phyloP scores from a whole-genome alignment of 2,329 filamentous ascomycete genomes.

The Helicocarpus griseus region DNA sequence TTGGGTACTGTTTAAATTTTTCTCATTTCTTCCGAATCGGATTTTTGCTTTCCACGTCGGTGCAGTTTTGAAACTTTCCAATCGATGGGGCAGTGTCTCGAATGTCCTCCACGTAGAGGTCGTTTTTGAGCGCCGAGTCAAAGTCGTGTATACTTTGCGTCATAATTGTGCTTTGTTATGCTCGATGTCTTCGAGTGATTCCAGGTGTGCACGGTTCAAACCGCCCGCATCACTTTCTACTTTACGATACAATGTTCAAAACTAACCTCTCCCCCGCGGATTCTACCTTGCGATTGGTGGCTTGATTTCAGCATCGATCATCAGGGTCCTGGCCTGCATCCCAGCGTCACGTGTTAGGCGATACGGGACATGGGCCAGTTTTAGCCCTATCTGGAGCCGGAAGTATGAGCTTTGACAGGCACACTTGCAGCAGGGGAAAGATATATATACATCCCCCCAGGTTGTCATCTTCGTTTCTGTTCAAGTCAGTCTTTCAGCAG shows the following conservation, averaged over 20 bases:
- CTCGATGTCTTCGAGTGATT: not conserved
- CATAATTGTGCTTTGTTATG: not conserved
- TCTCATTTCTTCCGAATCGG: not conserved
- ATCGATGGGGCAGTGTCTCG: conserved; percentile 1
- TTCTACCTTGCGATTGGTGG: conserved; percentile 1
- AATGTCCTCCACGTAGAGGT: conserved; percentile 3
- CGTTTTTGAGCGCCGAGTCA: not conserved
- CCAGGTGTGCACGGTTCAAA: not conserved
- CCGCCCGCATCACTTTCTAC: not conserved
- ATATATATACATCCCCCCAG: not conserved
- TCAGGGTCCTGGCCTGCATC: conserved; percentile 2
- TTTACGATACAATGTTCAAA: not conserved
- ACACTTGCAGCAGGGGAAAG: not conserved
- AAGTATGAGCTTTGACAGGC: not conserved
- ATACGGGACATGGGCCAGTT: conserved; percentile 1
- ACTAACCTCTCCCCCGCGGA: not conserved
- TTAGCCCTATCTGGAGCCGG: conserved; percentile 1
- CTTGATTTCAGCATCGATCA: not conserved
- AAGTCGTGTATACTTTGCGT: not conserved
- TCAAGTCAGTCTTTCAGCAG: not conserved
- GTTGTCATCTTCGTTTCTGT: conserved; percentile 1
- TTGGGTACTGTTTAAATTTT: not conserved
- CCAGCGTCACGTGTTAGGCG: conserved; percentile 3
- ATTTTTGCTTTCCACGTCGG: not conserved
- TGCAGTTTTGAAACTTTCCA: not conserved